Conservation (phyloP, 352 stramenopile genomes). For the Phytophthora europaea region DNA sequence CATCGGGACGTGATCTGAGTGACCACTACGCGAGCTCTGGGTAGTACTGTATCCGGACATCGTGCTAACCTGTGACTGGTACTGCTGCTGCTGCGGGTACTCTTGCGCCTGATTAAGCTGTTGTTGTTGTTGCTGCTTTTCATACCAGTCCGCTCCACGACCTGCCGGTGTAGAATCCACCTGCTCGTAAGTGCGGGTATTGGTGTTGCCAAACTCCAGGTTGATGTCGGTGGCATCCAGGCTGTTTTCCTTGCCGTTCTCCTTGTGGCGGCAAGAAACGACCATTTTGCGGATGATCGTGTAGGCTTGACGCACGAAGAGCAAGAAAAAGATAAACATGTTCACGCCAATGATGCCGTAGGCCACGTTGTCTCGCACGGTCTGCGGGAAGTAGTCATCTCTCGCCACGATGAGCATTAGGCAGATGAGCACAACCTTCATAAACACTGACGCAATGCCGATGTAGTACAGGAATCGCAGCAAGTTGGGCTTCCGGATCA, state of each 20-base stretch:
- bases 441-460: constrained; percentile 75
- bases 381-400: constrained; percentile 85
- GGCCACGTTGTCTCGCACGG: constrained; percentile 81
- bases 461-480: constrained; percentile 90
- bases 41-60: constrained; percentile 38
- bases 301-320: constrained; percentile 85
- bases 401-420: constrained; percentile 86
- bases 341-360: constrained; percentile 90
- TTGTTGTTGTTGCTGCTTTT: constrained; percentile 19
- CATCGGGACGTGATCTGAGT: constrained; percentile 42
- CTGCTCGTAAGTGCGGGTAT: constrained; percentile 34
- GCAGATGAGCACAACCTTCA: constrained; percentile 85
- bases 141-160: constrained; percentile 25
- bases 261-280: constrained; percentile 53
- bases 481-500: constrained; percentile 79
- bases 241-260: constrained; percentile 45
- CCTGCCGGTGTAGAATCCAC: constrained; percentile 39
- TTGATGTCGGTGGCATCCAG: constrained; percentile 57
- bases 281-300: constrained; percentile 81
- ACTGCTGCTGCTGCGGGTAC: constrained; percentile 13
- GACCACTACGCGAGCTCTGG: constrained; percentile 29
- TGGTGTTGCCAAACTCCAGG: constrained; percentile 53
- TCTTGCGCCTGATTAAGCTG: constrained; percentile 24
- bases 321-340: constrained; percentile 85
- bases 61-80: constrained; percentile 26